phyloP scores from a whole-genome alignment of 208 protist genomes.

The Trichomonas vaginalis region DNA sequence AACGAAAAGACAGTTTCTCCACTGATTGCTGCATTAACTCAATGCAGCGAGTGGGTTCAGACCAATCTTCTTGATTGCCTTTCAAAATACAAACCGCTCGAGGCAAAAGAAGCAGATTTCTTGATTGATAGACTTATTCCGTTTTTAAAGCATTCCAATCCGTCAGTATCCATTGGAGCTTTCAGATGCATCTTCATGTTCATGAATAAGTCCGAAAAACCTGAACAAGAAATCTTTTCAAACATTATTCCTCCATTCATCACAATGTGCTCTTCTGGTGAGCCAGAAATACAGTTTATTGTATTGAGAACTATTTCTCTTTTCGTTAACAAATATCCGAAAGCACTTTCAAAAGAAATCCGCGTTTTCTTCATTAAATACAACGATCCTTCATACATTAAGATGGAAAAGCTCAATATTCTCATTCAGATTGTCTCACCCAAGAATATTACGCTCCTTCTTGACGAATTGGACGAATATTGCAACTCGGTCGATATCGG shows the following conservation, averaged over 20 bases:
- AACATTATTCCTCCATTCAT: constrained; percentile 74
- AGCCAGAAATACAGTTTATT: constrained; percentile 92
- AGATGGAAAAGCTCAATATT: constrained; percentile 87
- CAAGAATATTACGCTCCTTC: constrained; percentile 58
- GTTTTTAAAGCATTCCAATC: constrained; percentile 84
- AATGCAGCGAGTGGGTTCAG: constrained; percentile 92
- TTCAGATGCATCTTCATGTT: constrained; percentile 71
- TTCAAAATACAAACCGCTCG: constrained; percentile 34
- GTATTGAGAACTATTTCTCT: constrained; percentile 92
- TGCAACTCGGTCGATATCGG: constrained; percentile 79
- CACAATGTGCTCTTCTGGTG: constrained; percentile 46
- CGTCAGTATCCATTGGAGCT: constrained; percentile 80
- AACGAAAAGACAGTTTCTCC: constrained; percentile 61
- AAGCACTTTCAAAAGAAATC: not conserved
- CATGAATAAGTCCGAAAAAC: constrained; percentile 45
- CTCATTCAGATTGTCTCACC: constrained; percentile 70
- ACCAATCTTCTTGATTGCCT: constrained; percentile 87
- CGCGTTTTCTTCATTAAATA: constrained; percentile 88
- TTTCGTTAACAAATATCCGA: constrained; percentile 71
- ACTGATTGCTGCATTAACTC: constrained; percentile 72
- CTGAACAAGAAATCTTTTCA: constrained; percentile 50
- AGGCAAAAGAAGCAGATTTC: constrained; percentile 52
- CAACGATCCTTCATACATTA: constrained; percentile 90
- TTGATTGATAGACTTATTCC: constrained; percentile 76
- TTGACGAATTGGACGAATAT: constrained; percentile 77